phyloP scores from a whole-genome alignment of 768 basidiomycete species.

The Phanerochaete sordida region DNA sequence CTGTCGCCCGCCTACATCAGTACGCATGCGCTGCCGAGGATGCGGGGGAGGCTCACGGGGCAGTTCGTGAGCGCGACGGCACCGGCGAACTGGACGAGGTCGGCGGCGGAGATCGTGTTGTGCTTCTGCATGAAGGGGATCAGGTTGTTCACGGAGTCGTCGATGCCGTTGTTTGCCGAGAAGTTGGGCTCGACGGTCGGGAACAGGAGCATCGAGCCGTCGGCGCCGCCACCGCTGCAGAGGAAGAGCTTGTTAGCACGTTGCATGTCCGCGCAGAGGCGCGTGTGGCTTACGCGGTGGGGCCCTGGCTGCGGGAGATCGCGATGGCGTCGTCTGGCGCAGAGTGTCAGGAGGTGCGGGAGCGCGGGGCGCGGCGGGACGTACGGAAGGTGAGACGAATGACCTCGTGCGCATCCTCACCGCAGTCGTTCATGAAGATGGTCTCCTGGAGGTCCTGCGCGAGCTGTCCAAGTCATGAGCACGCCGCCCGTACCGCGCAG shows the following conservation, averaged over 20 bases:
- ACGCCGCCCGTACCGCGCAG: neutral
- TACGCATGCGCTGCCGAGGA: too few relatives aligned
- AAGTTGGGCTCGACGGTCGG: slow-evolving; percentile 20
- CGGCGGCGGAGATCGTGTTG: slow-evolving; percentile 18
- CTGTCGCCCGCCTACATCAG: too few relatives aligned
- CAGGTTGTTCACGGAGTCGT: slow-evolving; percentile 20
- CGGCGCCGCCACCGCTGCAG: slow-evolving; percentile 23
- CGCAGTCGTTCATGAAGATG: slow-evolving; percentile 19
- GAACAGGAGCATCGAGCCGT: slow-evolving; percentile 24
- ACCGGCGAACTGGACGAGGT: slow-evolving; percentile 13
- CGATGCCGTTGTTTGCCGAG: slow-evolving; percentile 23
- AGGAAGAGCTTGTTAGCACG: neutral
- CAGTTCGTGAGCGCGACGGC: slow-evolving; percentile 10
- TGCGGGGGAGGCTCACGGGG: neutral
- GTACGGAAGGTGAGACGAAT: slow-evolving; percentile 5
- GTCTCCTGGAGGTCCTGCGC: slow-evolving; percentile 1
- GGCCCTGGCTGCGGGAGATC: slow-evolving; percentile 2
- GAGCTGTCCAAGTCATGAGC: neutral
- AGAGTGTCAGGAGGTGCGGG: neutral
- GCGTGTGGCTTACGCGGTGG: neutral
- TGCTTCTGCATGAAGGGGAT: slow-evolving; percentile 14
- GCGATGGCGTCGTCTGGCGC: neutral
- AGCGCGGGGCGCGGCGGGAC: neutral
- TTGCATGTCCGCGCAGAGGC: neutral
- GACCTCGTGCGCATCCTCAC: slow-evolving; percentile 17